Evolutionary conservation across 225 moss, liverwort and hornwort species (phyloP), one percentile per base, ranked within the genome.

Genomic region (Ulota crispa): DNA sequence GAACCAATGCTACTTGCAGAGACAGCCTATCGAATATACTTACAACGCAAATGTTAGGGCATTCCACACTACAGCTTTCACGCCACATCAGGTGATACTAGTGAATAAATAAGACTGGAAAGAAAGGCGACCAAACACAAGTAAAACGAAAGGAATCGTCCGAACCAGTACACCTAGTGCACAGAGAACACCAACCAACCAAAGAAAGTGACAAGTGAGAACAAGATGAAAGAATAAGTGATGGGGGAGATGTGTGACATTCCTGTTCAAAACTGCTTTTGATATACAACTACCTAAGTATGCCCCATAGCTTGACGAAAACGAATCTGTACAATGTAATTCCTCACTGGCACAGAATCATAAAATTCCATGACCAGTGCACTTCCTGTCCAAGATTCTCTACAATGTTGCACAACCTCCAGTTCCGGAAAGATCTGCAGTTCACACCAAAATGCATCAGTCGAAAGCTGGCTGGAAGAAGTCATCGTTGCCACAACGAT

Each of bases 341-440:
- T 81, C 41, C 75, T 76, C 76, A 71, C 39, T 34, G 3, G 45
- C n/a, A 76, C 28, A 56, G 37, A 76, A 70, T 20, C 4, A 30
- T 68, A 67, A 23, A 28, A 32, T 41, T 53, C 56, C 63, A 36
- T 61, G 24, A 56, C 66, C 42, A 16, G 28, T 45, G 79, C 67
- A 68, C 30, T 76, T 27, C 32, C 61, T 43, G 72, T 72, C 50
- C 66, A 82, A 72, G 27, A 75, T 68, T 84, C 82, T 89, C 82
- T 82, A 89, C 86, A 84, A 79, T 43, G n/a, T 73, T 82, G 68
- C 72, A 27, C 55, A 67, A 55, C 39, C 79, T 64, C 72, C 26
- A 54, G 72, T 86, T 75, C 59, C 53, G 26, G 64, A 80, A 68
- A 47, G 70, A 47, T 72, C 86, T 89, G 86, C 86, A 79, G 23